phyloP scores from a whole-genome alignment of 1,284 basidiomycete genomes.

The Grifola frondosa region DNA sequence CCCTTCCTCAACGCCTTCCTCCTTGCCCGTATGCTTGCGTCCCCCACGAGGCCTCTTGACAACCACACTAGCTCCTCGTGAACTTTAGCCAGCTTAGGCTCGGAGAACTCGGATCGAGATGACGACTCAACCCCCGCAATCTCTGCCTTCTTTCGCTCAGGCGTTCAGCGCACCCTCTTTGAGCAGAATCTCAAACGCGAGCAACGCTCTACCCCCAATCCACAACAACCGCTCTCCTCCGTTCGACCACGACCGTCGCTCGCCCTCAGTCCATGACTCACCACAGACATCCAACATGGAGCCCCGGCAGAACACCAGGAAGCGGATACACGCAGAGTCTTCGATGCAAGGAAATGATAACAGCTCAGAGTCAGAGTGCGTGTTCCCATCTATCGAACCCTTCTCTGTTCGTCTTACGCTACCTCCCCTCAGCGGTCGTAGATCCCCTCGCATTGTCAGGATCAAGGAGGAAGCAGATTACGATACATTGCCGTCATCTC shows the following conservation, averaged over 20 bases:
- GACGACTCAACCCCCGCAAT: slow-evolving; percentile 43
- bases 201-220: slow-evolving; percentile 64
- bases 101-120: slow-evolving; percentile 19
- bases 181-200: slow-evolving; percentile 43
- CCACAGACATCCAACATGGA: slow-evolving; percentile 30
- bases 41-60: too few species aligned
- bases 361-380: slow-evolving; percentile 29
- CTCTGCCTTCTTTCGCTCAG: slow-evolving; percentile 75
- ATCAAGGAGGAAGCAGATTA: slow-evolving; percentile 65
- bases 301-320: slow-evolving; percentile 19
- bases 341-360: slow-evolving; percentile 20
- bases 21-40: neutral
- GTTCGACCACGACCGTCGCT: slow-evolving; percentile 33
- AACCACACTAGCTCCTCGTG: too few species aligned
- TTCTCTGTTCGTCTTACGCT: slow-evolving; percentile 22
- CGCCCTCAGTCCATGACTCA: slow-evolving; percentile 34
- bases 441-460: slow-evolving; percentile 46
- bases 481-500: slow-evolving; percentile 42
- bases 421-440: slow-evolving; percentile 35
- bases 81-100: too few species aligned
- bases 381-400: slow-evolving; percentile 33
- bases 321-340: slow-evolving; percentile 30
- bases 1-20: slow-evolving; percentile 6
- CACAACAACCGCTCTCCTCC: slow-evolving; percentile 41
- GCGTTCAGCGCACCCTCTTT: slow-evolving; percentile 61